Conservation (phyloP, 1,139 yeast species). For the Hyphopichia khmerensis region DNA sequence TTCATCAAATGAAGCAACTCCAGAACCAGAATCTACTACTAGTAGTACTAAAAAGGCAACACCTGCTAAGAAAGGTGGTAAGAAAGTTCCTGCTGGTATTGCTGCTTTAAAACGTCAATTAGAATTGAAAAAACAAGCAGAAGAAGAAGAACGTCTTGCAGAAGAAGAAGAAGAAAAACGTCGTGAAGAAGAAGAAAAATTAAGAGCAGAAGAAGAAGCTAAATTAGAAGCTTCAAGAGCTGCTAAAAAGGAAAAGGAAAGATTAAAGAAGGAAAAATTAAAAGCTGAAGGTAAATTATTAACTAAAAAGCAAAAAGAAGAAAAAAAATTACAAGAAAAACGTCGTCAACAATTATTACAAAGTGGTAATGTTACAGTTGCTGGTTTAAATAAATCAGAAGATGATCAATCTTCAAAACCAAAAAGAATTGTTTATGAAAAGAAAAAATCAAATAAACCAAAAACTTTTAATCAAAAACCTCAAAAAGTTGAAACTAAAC, state of each 20-base stretch:
- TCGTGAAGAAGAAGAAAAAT: conserved; percentile 60
- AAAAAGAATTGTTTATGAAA: conserved; percentile 72
- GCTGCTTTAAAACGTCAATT: conserved; percentile 83
- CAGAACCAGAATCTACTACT: conserved; percentile 37
- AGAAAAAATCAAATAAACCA: conserved; percentile 60
- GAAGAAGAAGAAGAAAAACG: conserved; percentile 72
- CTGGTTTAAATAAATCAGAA: conserved; percentile 54
- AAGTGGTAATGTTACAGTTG: conserved; percentile 70
- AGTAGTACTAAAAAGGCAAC: conserved; percentile 14
- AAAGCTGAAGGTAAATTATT: conserved; percentile 90
- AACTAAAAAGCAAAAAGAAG: conserved; percentile 94
- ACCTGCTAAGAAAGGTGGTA: conserved; percentile 53
- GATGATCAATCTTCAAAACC: conserved; percentile 47
- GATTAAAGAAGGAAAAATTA: conserved; percentile 71
- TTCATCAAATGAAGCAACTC: conserved; percentile 27
- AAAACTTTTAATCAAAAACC: conserved; percentile 32
- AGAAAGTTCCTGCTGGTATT: conserved; percentile 74
- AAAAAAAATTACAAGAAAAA: conserved; percentile 79
- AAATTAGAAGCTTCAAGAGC: conserved; percentile 69
- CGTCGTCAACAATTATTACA: conserved; percentile 85
- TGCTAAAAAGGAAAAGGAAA: conserved; percentile 80
- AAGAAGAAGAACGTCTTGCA: conserved; percentile 63
- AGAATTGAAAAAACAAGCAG: conserved; percentile 81
- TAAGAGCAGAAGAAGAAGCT: conserved; percentile 62
- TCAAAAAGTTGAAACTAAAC: conserved; percentile 11